These are phyloP conservation scores for Quercus variabilis DNA, from an alignment of 306 rosid species.

Conservation along the genomic window DNA sequence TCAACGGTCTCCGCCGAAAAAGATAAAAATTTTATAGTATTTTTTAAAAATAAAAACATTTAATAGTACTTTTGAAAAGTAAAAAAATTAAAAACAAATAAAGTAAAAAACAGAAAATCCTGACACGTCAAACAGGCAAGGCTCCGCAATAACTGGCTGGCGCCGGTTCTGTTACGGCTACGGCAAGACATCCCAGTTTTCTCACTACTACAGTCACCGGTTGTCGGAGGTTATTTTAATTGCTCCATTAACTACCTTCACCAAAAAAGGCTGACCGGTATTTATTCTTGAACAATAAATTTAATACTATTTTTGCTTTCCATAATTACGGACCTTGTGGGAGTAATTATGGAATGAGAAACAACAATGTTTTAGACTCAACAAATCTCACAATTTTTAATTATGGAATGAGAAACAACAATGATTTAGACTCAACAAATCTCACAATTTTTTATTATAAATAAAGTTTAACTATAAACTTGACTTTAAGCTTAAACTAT, in stretches of 20 bases:
- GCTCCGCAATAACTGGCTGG: slow-evolving; percentile 40
- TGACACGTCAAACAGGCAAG: slow-evolving; percentile 48
- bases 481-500: too few relatives aligned
- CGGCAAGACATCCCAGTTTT: slow-evolving; percentile 31
- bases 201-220: not conserved
- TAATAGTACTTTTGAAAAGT: not conserved
- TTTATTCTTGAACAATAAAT: too few relatives aligned
- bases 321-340: too few relatives aligned
- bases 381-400: too few relatives aligned
- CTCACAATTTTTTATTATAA: too few relatives aligned
- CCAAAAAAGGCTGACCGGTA: not conserved
- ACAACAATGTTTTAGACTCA: too few relatives aligned
- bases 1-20: slow-evolving; percentile 86
- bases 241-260: not conserved
- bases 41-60: slow-evolving; percentile 8
- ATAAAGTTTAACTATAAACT: too few relatives aligned
- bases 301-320: not conserved
- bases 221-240: not conserved
- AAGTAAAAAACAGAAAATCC: not conserved
- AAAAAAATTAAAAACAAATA: not conserved
- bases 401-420: too few relatives aligned
- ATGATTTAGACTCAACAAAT: too few relatives aligned
- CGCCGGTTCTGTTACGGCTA: slow-evolving; percentile 60
- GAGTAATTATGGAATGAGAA: too few relatives aligned
- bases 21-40: not conserved